phyloP scores from a whole-genome alignment of 441 rosid species.

The Populus trichocarpa region DNA sequence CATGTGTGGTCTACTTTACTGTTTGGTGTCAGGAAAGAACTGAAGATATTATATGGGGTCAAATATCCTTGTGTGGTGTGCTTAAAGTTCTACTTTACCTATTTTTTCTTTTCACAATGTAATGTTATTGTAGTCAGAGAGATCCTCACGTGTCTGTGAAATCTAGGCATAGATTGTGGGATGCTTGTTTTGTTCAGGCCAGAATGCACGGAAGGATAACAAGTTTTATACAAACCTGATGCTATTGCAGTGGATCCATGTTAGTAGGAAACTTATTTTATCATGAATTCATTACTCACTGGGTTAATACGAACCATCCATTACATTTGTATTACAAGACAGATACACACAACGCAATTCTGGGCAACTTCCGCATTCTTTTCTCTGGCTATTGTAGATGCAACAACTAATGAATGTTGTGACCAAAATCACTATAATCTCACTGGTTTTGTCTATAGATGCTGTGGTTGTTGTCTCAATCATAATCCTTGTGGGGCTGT shows the following conservation, averaged over 20 bases:
- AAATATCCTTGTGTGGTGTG: background rate
- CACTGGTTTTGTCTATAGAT: conserved; percentile 38
- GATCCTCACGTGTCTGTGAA: background rate
- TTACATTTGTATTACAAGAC: background rate
- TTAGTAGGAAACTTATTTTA: background rate
- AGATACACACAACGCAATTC: background rate
- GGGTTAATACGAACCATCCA: background rate
- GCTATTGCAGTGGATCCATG: background rate
- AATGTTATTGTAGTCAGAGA: background rate
- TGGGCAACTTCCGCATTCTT: background rate
- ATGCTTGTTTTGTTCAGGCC: background rate
- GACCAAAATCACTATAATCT: conserved; percentile 2
- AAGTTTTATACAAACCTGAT: background rate
- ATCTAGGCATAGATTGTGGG: background rate
- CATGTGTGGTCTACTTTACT: background rate
- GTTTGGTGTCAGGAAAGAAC: background rate
- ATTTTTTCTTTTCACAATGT: background rate
- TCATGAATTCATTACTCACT: background rate
- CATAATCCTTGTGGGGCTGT: conserved; percentile 59
- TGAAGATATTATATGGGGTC: background rate
- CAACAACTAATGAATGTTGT: background rate
- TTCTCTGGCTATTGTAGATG: background rate
- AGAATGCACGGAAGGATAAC: background rate
- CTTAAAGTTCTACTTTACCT: background rate
- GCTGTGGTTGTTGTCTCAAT: conserved; percentile 74